phyloP scores from a whole-genome alignment of 1,139 yeast genomes.

The Debaryomyces sp. region DNA sequence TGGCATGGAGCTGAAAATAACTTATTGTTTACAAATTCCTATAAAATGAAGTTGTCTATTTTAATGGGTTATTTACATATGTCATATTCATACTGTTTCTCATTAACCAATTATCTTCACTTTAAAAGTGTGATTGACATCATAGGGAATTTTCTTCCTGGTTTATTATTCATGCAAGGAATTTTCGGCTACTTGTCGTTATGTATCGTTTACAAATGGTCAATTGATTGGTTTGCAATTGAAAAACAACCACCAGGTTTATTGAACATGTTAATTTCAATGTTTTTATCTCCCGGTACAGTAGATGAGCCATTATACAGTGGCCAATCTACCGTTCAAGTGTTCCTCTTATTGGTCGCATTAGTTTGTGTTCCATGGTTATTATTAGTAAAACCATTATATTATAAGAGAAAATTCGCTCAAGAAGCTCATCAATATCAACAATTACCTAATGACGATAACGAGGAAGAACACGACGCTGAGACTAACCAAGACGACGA shows the following conservation, averaged over 20 bases:
- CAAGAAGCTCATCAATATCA: constrained; percentile 42
- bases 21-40: constrained; percentile 72
- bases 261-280: constrained; percentile 77
- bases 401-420: constrained; percentile 43
- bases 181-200: constrained; percentile 77
- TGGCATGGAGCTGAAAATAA: constrained; percentile 87
- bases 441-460: constrained; percentile 26
- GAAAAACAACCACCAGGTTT: constrained; percentile 76
- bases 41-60: constrained; percentile 80
- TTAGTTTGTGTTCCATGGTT: constrained; percentile 78
- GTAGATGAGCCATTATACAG: constrained; percentile 66
- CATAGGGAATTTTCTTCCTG: constrained; percentile 78
- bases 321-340: constrained; percentile 66
- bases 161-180: constrained; percentile 79
- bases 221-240: constrained; percentile 72
- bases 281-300: constrained; percentile 78
- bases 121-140: constrained; percentile 66
- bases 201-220: constrained; percentile 79
- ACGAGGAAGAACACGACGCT: constrained; percentile 27
- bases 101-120: constrained; percentile 63
- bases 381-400: constrained; percentile 67
- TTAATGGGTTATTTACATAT: constrained; percentile 80
- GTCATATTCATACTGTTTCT: constrained; percentile 72
- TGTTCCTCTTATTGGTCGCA: constrained; percentile 60
- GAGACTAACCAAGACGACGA: constrained; percentile 46